These are phyloP conservation scores for Teratosphaeria gauchensis DNA, from an alignment of 2,329 filamentous ascomycete species.

Conservation along the genomic window DNA sequence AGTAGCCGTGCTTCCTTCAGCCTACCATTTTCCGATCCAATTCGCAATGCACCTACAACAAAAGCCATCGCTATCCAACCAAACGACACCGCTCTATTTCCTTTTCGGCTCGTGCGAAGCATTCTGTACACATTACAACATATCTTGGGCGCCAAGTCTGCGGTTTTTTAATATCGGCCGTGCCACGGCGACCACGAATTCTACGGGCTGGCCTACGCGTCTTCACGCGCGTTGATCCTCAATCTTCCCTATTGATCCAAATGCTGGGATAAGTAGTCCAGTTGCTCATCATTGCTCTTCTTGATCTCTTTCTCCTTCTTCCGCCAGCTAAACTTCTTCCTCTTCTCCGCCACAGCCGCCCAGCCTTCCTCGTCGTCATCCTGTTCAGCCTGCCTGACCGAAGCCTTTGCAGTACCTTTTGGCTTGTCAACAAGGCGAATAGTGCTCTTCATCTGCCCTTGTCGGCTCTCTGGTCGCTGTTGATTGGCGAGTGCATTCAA, in stretches of 20 bases:
- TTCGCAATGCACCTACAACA: neutral
- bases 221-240: neutral
- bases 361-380: conserved; percentile 29
- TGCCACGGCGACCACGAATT: neutral
- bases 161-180: neutral
- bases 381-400: conserved; percentile 7
- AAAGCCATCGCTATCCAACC: neutral
- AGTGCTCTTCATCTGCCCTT: conserved; percentile 16
- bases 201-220: neutral
- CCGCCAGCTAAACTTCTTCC: conserved; percentile 19
- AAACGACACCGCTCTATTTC: neutral
- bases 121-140: neutral
- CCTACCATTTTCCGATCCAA: neutral
- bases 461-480: conserved; percentile 6
- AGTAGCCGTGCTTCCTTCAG: neutral
- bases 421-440: conserved; percentile 29
- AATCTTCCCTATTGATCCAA: neutral
- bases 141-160: neutral
- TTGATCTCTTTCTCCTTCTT: conserved; percentile 10
- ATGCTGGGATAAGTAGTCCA: neutral
- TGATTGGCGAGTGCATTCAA: conserved; percentile 20
- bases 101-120: neutral
- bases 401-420: conserved; percentile 23
- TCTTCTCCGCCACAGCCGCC: conserved; percentile 25
- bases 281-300: neutral